Conservation (phyloP, 2,329 filamentous ascomycete genomes). For the Talaromyces albobiverticillius region DNA sequence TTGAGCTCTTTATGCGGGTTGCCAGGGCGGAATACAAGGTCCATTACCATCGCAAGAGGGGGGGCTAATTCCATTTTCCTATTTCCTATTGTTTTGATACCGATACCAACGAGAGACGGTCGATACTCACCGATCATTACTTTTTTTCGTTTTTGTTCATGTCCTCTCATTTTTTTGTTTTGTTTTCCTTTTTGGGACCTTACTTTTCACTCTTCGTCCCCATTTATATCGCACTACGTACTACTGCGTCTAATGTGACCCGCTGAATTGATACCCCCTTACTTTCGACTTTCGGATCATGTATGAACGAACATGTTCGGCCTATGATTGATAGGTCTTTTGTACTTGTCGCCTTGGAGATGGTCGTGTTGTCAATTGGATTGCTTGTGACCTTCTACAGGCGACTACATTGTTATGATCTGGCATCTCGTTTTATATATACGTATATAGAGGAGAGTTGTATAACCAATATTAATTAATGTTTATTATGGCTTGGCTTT, state of each 20-base stretch:
- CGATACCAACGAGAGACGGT: neutral
- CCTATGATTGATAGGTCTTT: neutral
- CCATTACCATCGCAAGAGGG: conserved; percentile 49
- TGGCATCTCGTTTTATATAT: neutral
- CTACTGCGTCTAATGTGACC: neutral
- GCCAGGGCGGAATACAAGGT: conserved; percentile 83
- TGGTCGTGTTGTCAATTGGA: neutral
- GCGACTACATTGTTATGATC: neutral
- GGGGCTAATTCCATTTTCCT: neutral
- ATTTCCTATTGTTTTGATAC: neutral
- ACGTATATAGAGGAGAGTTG: neutral
- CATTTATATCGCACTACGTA: too few relatives aligned
- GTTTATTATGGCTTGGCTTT: neutral
- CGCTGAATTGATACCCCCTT: neutral
- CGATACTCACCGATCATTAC: neutral
- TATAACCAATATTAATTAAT: neutral
- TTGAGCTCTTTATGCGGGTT: conserved; percentile 89
- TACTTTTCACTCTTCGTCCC: neutral
- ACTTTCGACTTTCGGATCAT: neutral
- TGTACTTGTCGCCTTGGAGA: neutral
- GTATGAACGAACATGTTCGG: neutral
- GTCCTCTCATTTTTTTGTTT: neutral
- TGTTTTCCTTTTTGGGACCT: neutral
- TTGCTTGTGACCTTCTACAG: neutral
- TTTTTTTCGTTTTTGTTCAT: neutral